Percentiles rank a stretch among this genome's conserved stretches.
Evolutionary conservation across 2,329 filamentous ascomycete species (phyloP).

Genomic region (Gliomastix tumulicola): DNA sequence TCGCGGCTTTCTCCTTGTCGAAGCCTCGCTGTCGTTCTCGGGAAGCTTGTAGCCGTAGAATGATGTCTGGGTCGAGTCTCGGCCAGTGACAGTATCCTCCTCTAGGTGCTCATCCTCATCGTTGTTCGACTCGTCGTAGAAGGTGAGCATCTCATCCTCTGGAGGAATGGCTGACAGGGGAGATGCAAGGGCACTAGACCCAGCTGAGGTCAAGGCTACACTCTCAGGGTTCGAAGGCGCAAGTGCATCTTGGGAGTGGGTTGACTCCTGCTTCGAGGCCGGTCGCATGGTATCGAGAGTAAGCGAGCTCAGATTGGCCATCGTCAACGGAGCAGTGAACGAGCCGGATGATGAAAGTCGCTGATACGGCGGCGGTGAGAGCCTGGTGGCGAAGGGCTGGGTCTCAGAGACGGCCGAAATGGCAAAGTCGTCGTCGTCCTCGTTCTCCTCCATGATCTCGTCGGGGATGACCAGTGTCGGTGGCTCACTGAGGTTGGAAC

Average conservation of each 20-base stretch:
- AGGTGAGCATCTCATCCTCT: constrained; percentile 34
- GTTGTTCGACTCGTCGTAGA: constrained; percentile 33
- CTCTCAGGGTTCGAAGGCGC: constrained; percentile 8
- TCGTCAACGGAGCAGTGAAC: constrained; percentile 13
- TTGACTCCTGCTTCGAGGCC: background rate
- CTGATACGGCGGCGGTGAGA: constrained; percentile 47
- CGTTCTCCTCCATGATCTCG: constrained; percentile 23
- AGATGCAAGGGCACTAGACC: constrained; percentile 20
- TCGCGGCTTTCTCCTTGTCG: too few species aligned
- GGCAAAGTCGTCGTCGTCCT: constrained; percentile 57
- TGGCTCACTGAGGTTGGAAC: constrained; percentile 18
- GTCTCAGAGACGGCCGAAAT: constrained; percentile 39
- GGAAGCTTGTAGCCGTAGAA: constrained; percentile 42
- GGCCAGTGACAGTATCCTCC: background rate
- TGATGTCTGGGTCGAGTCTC: background rate
- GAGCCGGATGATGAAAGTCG: constrained; percentile 20
- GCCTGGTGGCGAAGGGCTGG: constrained; percentile 32
- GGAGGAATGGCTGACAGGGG: constrained; percentile 28
- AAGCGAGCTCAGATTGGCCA: constrained; percentile 13
- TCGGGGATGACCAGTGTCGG: constrained; percentile 25
- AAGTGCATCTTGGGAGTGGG: background rate
- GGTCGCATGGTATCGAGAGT: constrained; percentile 12
- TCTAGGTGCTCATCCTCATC: constrained; percentile 36
- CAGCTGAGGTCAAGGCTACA: constrained; percentile 19
- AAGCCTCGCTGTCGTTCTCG: background rate